Conservation (phyloP, 2,329 filamentous ascomycete species). For the Fusarium acutatum region DNA sequence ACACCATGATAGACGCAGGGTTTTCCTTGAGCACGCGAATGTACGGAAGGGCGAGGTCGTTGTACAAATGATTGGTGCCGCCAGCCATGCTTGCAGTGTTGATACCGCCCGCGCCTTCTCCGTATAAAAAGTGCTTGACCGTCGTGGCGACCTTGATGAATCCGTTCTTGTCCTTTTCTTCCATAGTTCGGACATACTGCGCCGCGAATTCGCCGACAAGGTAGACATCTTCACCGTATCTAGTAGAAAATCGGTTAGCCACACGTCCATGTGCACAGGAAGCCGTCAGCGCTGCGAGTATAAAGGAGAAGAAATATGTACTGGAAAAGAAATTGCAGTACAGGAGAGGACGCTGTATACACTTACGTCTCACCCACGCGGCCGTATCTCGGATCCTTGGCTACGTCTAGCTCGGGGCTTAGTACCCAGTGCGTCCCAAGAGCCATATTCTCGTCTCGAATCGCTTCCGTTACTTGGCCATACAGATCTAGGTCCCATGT, state of each 20-base stretch:
- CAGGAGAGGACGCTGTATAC: neutral
- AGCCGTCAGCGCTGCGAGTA: rapidly evolving
- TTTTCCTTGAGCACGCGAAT: neutral
- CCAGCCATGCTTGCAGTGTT: neutral
- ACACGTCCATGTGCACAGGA: rapidly evolving
- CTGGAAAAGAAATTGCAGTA: too few species aligned
- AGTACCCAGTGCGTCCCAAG: neutral
- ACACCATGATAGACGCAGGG: neutral
- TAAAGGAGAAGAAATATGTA: rapidly evolving
- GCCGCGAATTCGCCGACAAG: neutral
- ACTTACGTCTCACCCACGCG: neutral
- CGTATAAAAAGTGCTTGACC: neutral
- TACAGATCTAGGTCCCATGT: neutral
- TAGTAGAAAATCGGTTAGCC: neutral
- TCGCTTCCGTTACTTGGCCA: neutral
- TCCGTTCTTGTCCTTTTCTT: neutral
- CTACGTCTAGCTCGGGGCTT: neutral
- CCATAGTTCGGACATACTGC: neutral
- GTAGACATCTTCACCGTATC: neutral
- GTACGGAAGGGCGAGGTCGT: neutral
- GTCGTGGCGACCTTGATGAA: neutral
- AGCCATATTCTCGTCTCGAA: neutral
- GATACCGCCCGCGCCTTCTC: neutral
- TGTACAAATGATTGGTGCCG: neutral
- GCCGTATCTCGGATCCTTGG: neutral